Evolutionary conservation across 1,139 yeast species (phyloP).

Genomic region (Geotrichum bryndzae): DNA sequence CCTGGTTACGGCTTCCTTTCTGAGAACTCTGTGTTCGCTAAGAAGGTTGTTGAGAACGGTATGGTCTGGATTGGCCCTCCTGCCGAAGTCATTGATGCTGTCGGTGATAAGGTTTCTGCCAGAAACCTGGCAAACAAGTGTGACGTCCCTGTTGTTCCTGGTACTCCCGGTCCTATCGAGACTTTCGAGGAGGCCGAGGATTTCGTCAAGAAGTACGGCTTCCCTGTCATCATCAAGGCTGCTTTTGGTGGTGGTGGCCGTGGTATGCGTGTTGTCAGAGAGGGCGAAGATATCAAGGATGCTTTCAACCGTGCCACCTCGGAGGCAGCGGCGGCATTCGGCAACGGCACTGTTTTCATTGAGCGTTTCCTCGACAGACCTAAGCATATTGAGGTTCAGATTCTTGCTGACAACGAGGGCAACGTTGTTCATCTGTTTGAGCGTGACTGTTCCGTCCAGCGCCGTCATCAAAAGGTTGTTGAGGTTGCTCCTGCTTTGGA

Average conservation of each 20-base stretch:
- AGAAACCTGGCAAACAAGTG: slow-evolving; percentile 77
- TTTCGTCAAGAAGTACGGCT: slow-evolving; percentile 80
- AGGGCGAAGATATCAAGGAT: slow-evolving; percentile 87
- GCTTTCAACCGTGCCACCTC: slow-evolving; percentile 92
- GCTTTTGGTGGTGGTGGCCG: slow-evolving; percentile 99
- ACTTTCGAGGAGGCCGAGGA: slow-evolving; percentile 66
- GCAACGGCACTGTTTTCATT: slow-evolving; percentile 96
- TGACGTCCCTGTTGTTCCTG: slow-evolving; percentile 92
- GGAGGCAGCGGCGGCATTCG: slow-evolving; percentile 91
- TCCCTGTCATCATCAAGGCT: slow-evolving; percentile 95
- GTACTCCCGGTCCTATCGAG: slow-evolving; percentile 96
- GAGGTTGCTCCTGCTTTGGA: slow-evolving; percentile 99
- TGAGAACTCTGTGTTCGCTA: slow-evolving; percentile 91
- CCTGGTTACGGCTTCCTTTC: slow-evolving; percentile 98
- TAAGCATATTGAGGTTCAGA: slow-evolving; percentile 96
- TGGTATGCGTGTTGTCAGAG: slow-evolving; percentile 98
- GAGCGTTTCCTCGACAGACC: slow-evolving; percentile 94
- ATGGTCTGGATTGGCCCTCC: slow-evolving; percentile 97
- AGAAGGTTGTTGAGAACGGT: slow-evolving; percentile 84
- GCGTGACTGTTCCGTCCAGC: slow-evolving; percentile 98
- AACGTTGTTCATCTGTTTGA: slow-evolving; percentile 93
- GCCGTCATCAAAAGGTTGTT: slow-evolving; percentile 98
- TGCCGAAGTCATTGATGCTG: slow-evolving; percentile 82
- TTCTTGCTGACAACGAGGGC: slow-evolving; percentile 89
- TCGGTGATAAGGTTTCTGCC: slow-evolving; percentile 96